Conservation (phyloP, 2,329 filamentous ascomycete species). For the Epicoccum sorghinum region DNA sequence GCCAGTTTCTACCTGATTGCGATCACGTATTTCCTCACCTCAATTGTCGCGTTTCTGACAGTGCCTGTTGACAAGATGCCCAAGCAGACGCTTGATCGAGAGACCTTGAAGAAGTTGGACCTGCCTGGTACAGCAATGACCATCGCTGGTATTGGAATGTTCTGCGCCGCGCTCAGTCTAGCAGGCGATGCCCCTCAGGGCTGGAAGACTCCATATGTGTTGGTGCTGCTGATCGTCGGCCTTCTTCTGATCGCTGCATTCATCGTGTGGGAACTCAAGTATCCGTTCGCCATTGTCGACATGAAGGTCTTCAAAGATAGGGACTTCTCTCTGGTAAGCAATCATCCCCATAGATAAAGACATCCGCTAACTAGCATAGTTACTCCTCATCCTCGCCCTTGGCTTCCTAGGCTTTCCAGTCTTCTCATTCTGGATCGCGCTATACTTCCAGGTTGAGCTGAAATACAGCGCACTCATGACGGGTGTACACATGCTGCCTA, state of each 20-base stretch:
- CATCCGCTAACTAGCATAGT: constrained; percentile 41
- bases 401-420: constrained; percentile 69
- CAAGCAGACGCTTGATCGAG: constrained; percentile 53
- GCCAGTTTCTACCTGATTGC: constrained; percentile 67
- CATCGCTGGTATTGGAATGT: constrained; percentile 68
- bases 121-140: constrained; percentile 65
- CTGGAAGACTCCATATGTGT: constrained; percentile 67
- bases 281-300: constrained; percentile 54
- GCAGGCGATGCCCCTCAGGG: constrained; percentile 64
- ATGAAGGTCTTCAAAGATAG: constrained; percentile 66
- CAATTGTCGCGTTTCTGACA: constrained; percentile 64
- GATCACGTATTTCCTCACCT: constrained; percentile 68
- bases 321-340: constrained; percentile 65
- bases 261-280: constrained; percentile 66
- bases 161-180: constrained; percentile 64
- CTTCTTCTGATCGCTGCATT: constrained; percentile 62
- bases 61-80: constrained; percentile 62
- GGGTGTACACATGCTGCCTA: constrained; percentile 68
- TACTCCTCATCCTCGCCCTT: constrained; percentile 62
- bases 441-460: constrained; percentile 67
- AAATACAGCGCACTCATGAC: constrained; percentile 62
- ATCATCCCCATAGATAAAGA: background rate
- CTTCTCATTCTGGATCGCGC: constrained; percentile 66
- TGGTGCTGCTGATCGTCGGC: constrained; percentile 67
- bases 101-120: constrained; percentile 65